Base-by-base conservation (phyloP, 768 basidiomycete genomes). In the Rhizopogon vesiculosus region DNA sequence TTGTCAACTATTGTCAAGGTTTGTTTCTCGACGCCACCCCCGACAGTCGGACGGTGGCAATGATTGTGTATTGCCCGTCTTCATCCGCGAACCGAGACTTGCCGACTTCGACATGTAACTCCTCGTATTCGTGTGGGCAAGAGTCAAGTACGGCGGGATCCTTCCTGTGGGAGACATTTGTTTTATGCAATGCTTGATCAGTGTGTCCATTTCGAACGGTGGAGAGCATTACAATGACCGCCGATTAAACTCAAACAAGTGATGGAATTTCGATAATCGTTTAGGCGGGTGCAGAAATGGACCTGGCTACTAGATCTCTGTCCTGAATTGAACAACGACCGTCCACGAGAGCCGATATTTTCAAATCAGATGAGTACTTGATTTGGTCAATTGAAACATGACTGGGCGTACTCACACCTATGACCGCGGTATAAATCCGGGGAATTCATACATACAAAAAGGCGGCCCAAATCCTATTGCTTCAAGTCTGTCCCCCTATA, bases 401-500 rank as follows among this genome's bases (percentile, higher is more conserved):
- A 59, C 55, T 38, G 56, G 62, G 54, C 60, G 62, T 57, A 62
- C 67, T 56, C 64, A 60, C 63, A 60, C 62, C 64, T 69, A 45
- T 62, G 66, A 60, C 59, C 59, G 58, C 60, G 58, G 56, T 69
- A 69, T 69, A 69, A 71, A 69, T 70, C 70, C 43, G 61, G 62
- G 54, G 35, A 31, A 18, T 48, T 56, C 56, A 59, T 55, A 59
- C 59, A 57, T 62, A 42, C 51, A 44, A 57, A 55, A 60, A 50
- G 25, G 49, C 61, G 12, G 48, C 49, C 59, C 57, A 56, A 61
- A 67, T 61, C 55, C 63, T 57, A 33, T 46, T 50, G 22, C 51
- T 38, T 53, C 35, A 13, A 38, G 35, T 38, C 49, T 45, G 39
- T 59, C 41, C 40, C 60, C 49, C 59, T 53, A 51, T 56, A 22